Evolutionary conservation across 345 rosid genomes (phyloP), one percentile per base, ranked within the genome.

Genomic region (Atalantia buxifolia): DNA sequence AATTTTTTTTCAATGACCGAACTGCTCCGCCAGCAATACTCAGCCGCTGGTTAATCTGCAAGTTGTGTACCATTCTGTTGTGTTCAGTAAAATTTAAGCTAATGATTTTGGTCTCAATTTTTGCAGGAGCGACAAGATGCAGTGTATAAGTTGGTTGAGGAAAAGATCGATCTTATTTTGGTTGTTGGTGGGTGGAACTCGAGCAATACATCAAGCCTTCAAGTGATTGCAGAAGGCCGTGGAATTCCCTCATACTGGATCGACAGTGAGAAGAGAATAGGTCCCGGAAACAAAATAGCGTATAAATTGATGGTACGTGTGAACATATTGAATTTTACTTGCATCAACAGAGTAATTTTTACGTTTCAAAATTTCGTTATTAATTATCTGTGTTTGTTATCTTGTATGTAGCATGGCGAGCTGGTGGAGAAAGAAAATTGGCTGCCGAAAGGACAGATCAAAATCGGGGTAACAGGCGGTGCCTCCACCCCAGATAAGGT

Each of bases 401-500:
- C 16, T 76, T 75, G 42, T 45, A 13, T 45, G 10, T 62, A 96
- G 99, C 97, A 92, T 42, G 99, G 98, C 31, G 99, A 96, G 83
- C 83, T 94, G 84, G 97, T 92, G 3, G 98, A 92, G 91, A 96
- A 87, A 78, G 97, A 96, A 76, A 88, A 91, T 67, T 96, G 89
- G 89, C 91, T 96, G 28, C 99, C 99, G 10, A 81, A 86, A 85
- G 98, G 99, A 24, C 95, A 94, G n/a, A 83, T 94, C 40, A 92
- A 95, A 40, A 89, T 96, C 13, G 99, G 97, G 22, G 84, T 96
- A 55, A 96, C 98, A 76, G 91, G 97, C 9, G 98, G 98, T 78
- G 99, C 99, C 80, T 96, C 99, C 18, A 96, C 98, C 19, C 97
- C 99, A 2, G 99, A 96, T 74, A 96, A 96, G 97, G 99, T 93